Base-by-base conservation (phyloP, 441 rosid genomes). In the Cnidoscolus chayamansa region DNA sequence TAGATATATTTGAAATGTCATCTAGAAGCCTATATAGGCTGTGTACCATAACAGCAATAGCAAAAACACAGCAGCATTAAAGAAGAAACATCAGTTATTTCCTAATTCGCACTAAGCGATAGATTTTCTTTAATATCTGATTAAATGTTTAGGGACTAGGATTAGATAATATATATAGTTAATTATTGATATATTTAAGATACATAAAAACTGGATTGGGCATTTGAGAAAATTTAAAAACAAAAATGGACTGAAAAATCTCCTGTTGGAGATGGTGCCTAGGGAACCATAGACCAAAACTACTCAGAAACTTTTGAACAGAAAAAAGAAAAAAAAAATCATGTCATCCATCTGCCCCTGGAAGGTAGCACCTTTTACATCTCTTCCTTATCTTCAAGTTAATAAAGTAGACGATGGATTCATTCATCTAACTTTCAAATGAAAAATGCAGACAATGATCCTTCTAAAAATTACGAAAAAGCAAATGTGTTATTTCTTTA, bases 401-500 rank as follows among this genome's bases (percentile, higher is more conserved):
- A 5, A 3, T 6, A 32, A 1, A 37, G 54, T 17, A 69, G 70
- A 62, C 11, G 47, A 61, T 32, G 7, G 59, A 63, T 32, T 15
- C 32, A 10, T 71, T 56, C 1, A 60, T 58, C 17, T 50, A 32
- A 32, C 15, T 8, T 54, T 40, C 59, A 4, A 35, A 65, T 32
- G 6, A 10, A 48, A 65, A 19, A 1, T 10, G 16, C 58, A 9
- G 53, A 54, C 37, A 67, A 55, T 50, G 37, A 35, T 35, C 37
- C 37, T 57, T 12, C 35, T 17, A 62, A 59, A 66, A 60, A 40
- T 10, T 12, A 15, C 17, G 32, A 13, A 32, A 57, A 45, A 63
- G 53, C 9, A 30, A 50, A 66, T 43, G 31, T 25, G 25, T 25
- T 25, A 25, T 25, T 25, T 25, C 51, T 75, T 68, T 78, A 89